phyloP scores from a whole-genome alignment of 1,284 basidiomycete species.

The Porodaedalea pini region DNA sequence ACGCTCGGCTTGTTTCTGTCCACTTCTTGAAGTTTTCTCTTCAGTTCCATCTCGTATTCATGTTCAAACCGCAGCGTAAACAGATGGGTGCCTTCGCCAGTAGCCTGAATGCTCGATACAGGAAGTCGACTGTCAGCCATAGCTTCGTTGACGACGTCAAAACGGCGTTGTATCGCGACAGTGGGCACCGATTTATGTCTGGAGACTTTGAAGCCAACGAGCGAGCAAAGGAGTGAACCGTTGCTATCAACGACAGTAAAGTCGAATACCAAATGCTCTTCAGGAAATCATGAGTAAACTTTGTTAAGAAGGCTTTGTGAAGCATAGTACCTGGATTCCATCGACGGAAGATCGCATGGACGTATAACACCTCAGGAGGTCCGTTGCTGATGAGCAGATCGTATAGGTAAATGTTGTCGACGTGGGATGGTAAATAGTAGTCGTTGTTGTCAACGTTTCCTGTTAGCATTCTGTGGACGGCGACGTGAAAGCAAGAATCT shows the following conservation, averaged over 20 bases:
- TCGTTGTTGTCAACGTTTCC: conserved; percentile 25
- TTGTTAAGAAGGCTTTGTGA: conserved; percentile 16
- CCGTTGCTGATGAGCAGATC: conserved; percentile 19
- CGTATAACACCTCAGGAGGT: conserved; percentile 23
- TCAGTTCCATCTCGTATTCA: background rate
- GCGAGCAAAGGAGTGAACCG: background rate
- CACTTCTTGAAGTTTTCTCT: background rate
- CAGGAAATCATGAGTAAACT: background rate
- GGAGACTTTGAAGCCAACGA: background rate
- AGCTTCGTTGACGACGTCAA: background rate
- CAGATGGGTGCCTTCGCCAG: background rate
- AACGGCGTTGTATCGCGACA: background rate
- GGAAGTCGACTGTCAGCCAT: background rate
- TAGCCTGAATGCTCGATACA: too few relatives aligned
- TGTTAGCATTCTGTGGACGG: conserved; percentile 29
- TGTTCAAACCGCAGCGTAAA: background rate
- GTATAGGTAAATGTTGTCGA: conserved; percentile 24
- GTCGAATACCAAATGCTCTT: background rate
- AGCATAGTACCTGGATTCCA: conserved; percentile 29
- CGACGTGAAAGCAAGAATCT: conserved; percentile 34
- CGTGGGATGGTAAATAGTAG: conserved; percentile 33
- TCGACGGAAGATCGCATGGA: conserved; percentile 22
- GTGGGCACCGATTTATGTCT: background rate
- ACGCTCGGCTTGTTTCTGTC: background rate
- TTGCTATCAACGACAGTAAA: background rate